Evolutionary conservation across 202 grass and related monocot genomes (phyloP).

Genomic region (Zizania palustris): DNA sequence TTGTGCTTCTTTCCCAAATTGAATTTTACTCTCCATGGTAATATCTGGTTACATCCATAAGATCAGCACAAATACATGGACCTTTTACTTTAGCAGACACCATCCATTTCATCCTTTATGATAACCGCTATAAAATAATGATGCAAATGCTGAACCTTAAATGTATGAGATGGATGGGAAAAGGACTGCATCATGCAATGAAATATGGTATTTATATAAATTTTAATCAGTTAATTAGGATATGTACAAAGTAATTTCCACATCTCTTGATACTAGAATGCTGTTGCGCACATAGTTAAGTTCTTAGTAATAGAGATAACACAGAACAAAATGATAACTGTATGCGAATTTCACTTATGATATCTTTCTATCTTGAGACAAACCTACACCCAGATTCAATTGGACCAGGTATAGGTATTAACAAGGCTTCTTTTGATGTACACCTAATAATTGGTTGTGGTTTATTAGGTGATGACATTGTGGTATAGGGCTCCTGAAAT

Average conservation of each 20-base stretch:
- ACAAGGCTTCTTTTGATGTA: neutral
- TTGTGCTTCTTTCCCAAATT: neutral
- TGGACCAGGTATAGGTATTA: constrained; percentile 11
- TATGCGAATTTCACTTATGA: neutral
- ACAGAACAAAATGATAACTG: neutral
- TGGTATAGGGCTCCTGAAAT: too few relatives aligned
- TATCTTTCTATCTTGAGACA: neutral
- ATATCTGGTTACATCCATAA: constrained; percentile 3
- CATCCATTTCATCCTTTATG: constrained; percentile 8
- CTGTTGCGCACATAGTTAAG: neutral
- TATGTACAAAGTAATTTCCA: neutral
- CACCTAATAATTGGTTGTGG: neutral
- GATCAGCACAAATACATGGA: neutral
- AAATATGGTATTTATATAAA: too few relatives aligned
- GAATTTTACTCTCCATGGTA: neutral
- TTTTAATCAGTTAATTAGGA: too few relatives aligned
- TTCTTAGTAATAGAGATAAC: neutral
- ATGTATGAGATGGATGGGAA: too few relatives aligned
- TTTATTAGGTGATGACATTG: constrained; percentile 77
- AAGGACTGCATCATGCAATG: too few relatives aligned
- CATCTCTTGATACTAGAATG: neutral
- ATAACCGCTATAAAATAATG: too few relatives aligned
- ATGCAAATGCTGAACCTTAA: too few relatives aligned
- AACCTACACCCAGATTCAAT: neutral
- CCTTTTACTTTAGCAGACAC: neutral